Percentiles rank a stretch among this genome's conserved stretches.
These are phyloP conservation scores for Colletotrichum tamarilloi DNA, from an alignment of 2,329 filamentous ascomycete species.

Conservation along the genomic window DNA sequence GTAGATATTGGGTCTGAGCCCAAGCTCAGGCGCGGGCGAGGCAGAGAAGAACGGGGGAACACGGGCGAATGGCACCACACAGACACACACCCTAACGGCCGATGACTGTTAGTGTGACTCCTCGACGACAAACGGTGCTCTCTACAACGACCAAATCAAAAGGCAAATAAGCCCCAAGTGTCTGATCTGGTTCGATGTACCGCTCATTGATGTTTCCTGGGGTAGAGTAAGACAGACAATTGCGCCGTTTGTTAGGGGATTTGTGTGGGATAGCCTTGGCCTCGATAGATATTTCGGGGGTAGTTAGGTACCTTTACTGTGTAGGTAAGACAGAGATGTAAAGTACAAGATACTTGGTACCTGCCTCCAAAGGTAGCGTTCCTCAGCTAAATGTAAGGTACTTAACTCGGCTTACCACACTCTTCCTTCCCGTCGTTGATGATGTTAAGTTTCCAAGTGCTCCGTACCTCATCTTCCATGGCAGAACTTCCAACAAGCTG, in stretches of 20 bases:
- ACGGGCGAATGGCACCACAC: slow-evolving; percentile 28
- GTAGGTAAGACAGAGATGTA: background rate
- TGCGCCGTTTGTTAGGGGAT: background rate
- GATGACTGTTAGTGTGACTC: slow-evolving; percentile 31
- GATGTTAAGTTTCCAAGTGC: background rate
- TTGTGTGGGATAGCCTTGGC: background rate
- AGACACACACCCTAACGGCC: slow-evolving; percentile 30
- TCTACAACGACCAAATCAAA: background rate
- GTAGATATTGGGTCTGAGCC: background rate
- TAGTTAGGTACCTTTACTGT: background rate
- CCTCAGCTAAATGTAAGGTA: background rate
- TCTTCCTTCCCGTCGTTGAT: background rate
- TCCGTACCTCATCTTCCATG: background rate
- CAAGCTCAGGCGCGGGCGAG: background rate
- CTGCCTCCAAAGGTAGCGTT: background rate
- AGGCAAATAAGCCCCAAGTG: background rate
- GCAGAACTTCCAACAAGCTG: background rate
- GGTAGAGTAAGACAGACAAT: background rate
- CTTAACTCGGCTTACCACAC: background rate
- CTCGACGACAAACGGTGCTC: slow-evolving; percentile 17
- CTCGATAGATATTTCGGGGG: background rate
- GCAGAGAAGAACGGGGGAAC: background rate
- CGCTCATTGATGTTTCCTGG: background rate
- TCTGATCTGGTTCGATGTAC: background rate
- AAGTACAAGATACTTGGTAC: background rate